phyloP scores from a whole-genome alignment of 2,329 filamentous ascomycete species.

The Aspergillus fructus region DNA sequence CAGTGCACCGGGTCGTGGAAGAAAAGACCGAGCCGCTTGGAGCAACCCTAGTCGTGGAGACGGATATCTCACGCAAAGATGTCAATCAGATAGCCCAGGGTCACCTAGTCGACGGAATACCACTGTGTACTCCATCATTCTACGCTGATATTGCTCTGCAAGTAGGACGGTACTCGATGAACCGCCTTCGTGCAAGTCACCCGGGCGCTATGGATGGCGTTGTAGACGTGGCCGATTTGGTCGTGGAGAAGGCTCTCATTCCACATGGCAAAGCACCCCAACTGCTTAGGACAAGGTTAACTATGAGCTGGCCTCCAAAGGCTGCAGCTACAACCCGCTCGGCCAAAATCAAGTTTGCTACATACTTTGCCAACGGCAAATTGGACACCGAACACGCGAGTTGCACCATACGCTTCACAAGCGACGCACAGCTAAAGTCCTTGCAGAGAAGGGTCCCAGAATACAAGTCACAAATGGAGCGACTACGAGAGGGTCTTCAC shows the following conservation, averaged over 20 bases:
- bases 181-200: not conserved
- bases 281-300: constrained; percentile 15
- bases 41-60: constrained; percentile 14
- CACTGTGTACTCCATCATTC: constrained; percentile 23
- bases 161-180: constrained; percentile 14
- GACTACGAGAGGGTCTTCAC: not conserved
- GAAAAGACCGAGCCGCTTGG: not conserved
- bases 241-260: constrained; percentile 23
- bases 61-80: constrained; percentile 18
- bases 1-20: not conserved
- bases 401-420: constrained; percentile 1
- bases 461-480: not conserved
- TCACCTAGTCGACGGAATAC: constrained; percentile 24
- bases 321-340: not conserved
- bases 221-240: constrained; percentile 24
- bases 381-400: not conserved
- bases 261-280: constrained; percentile 12
- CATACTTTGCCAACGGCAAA: not conserved
- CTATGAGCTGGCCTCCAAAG: constrained; percentile 18
- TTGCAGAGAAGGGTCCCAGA: not conserved
- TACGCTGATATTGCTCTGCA: constrained; percentile 28
- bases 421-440: not conserved
- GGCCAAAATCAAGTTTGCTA: constrained; percentile 1
- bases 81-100: constrained; percentile 20
- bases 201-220: constrained; percentile 15